Conservation (phyloP, 208 protist genomes). For the Borovskyia barvae region DNA sequence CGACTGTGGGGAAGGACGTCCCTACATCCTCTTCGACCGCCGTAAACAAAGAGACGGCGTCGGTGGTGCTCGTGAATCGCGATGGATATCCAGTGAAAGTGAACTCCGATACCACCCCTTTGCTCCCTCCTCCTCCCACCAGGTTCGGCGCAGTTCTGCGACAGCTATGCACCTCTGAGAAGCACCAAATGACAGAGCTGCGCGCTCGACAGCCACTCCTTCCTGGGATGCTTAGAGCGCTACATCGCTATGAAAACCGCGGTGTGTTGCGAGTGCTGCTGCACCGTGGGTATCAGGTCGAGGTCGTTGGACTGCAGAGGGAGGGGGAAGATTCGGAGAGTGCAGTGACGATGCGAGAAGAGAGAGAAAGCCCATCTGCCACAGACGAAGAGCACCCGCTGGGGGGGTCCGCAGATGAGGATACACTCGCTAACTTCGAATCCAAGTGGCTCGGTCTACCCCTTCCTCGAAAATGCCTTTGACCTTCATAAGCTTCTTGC, state of each 20-base stretch:
- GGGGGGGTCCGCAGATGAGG: too few relatives aligned
- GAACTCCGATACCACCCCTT: not conserved
- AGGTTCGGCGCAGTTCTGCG: slow-evolving; percentile 17
- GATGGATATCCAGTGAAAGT: slow-evolving; percentile 17
- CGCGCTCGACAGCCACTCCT: slow-evolving; percentile 43
- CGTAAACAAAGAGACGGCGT: too few relatives aligned
- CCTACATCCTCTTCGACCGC: too few relatives aligned
- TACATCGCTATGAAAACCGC: slow-evolving; percentile 64
- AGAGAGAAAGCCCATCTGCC: not conserved
- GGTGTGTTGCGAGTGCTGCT: slow-evolving; percentile 59
- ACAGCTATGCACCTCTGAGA: slow-evolving; percentile 5
- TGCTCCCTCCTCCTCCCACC: slow-evolving; percentile 16
- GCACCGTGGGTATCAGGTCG: slow-evolving; percentile 45
- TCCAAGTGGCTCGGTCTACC: slow-evolving; percentile 56
- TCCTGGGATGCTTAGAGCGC: slow-evolving; percentile 37
- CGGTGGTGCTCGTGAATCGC: slow-evolving; percentile 12
- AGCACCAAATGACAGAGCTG: slow-evolving; percentile 21
- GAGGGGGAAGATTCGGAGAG: slow-evolving; percentile 6
- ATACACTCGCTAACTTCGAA: slow-evolving; percentile 50
- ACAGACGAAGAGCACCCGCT: not conserved
- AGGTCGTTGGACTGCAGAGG: slow-evolving; percentile 19
- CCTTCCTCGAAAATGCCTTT: slow-evolving; percentile 2
- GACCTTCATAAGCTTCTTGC: too few relatives aligned
- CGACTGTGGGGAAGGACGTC: too few relatives aligned
- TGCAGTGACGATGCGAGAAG: slow-evolving; percentile 5